These are phyloP conservation scores for Kwoniella sp. DNA, from an alignment of 768 basidiomycete genomes.

Conservation along the genomic window DNA sequence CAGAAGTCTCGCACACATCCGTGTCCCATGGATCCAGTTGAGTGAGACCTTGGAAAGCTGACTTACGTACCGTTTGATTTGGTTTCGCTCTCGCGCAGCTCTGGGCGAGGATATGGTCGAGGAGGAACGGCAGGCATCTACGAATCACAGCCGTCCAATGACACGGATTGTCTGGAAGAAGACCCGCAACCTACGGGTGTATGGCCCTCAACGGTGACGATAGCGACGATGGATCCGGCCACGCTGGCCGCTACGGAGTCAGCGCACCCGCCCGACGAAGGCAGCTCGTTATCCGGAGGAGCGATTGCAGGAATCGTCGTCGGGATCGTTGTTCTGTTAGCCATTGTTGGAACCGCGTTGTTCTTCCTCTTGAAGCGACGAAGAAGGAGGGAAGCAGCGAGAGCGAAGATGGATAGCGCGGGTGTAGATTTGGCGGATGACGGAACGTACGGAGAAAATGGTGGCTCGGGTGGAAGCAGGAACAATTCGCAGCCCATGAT, in stretches of 20 bases:
- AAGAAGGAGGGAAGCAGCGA: conserved; percentile 9
- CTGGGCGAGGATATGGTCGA: conserved; percentile 33
- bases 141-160: conserved; percentile 28
- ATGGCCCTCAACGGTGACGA: conserved; percentile 40
- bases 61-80: neutral
- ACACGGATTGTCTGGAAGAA: conserved; percentile 24
- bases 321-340: conserved; percentile 31
- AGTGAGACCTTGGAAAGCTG: no score
- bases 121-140: conserved; percentile 46
- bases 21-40: no score
- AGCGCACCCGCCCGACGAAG: neutral
- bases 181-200: conserved; percentile 20
- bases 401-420: conserved; percentile 1
- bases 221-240: conserved; percentile 29
- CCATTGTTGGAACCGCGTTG: conserved; percentile 18
- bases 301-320: conserved; percentile 46
- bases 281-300: conserved; percentile 17
- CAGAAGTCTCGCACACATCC: no score
- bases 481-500: conserved; percentile 21
- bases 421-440: conserved; percentile 26
- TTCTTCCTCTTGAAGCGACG: conserved; percentile 33
- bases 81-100: conserved; percentile 5
- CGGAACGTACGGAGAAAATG: conserved; percentile 9
- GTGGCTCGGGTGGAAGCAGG: conserved; percentile 17
- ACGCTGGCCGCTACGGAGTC: conserved; percentile 27